Evolutionary conservation across 2,329 filamentous ascomycete species (phyloP), one percentile per base, ranked within the genome.

Genomic region (Harringtonia lauricola): DNA sequence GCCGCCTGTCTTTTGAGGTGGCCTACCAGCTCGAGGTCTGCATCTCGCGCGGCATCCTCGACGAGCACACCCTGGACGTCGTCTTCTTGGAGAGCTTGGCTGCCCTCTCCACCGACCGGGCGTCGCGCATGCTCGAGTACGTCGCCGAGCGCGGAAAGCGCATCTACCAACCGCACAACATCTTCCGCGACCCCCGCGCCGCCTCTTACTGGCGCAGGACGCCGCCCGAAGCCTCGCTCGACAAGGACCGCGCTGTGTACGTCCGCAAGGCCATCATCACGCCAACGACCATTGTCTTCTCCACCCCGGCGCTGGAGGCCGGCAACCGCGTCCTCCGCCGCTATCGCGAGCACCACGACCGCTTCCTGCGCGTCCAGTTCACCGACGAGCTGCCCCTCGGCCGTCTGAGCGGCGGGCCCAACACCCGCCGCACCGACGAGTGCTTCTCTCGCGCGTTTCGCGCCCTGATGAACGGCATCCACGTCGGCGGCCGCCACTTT

Each of bases 11-110:
- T 0, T 95, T 88, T 48, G 64, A 78, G 1, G 76, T 95, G 2
- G 76, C 86, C 15, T 98, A 96, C 56, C 88, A 95, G 58, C 73
- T 98, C 0, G 90, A 98, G 59, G 89, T 87, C 0, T 96, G 90
- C 57, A 71, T 96, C n/a, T 94, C 89, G 0, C 76, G 83, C 24
- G 79, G 81, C 1, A 69, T 79, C 21, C 64, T 98, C 13, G 82
- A 81, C 42, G 90, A 95, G 58, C 76, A 86, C 56, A 83, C 74
- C 38, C 72, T 96, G 36, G 72, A 67, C 1, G 58, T 62, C 2
- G 70, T 76, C 3, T 96, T 96, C 51, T 63, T 94, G 2, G 57
- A 68, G 24, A 71, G 64, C 35, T 68, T 96, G 4, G 58, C 64
- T 2, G 54, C 64, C 0, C 63, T 83, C 18, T 54, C 63, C 39